Evolutionary conservation across 2,329 filamentous ascomycete genomes (phyloP).

Genomic region (Talaromyces sp.): DNA sequence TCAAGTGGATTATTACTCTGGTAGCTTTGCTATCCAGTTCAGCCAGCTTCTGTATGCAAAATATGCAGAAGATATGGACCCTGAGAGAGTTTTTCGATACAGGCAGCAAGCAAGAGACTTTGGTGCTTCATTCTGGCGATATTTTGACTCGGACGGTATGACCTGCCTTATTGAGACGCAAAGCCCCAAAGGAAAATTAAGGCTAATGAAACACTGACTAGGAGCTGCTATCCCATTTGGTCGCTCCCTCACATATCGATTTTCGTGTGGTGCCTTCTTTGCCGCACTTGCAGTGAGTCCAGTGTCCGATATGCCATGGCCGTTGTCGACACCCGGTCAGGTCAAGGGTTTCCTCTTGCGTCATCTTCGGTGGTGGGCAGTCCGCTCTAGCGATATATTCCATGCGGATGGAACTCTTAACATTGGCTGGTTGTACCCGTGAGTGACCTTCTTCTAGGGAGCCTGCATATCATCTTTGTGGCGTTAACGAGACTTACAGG

Average conservation of each 20-base stretch:
- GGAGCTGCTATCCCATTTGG: slow-evolving; percentile 58
- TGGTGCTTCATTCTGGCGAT: slow-evolving; percentile 49
- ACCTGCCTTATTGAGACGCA: background rate
- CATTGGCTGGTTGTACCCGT: slow-evolving; percentile 49
- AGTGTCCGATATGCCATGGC: slow-evolving; percentile 39
- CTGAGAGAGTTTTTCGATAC: slow-evolving; percentile 41
- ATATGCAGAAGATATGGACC: slow-evolving; percentile 48
- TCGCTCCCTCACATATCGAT: slow-evolving; percentile 55
- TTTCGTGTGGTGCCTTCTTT: slow-evolving; percentile 55
- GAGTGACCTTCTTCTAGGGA: background rate
- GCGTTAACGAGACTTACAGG: background rate
- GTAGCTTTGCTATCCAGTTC: slow-evolving; percentile 59
- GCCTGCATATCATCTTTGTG: background rate
- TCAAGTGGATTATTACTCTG: slow-evolving; percentile 58
- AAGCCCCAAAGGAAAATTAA: background rate
- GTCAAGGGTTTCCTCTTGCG: slow-evolving; percentile 55
- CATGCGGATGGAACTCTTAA: slow-evolving; percentile 54
- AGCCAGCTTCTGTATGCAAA: slow-evolving; percentile 52
- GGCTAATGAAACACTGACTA: slow-evolving; percentile 22
- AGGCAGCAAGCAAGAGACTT: slow-evolving; percentile 47
- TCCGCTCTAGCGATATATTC: slow-evolving; percentile 49
- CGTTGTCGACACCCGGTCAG: slow-evolving; percentile 42
- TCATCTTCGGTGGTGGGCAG: slow-evolving; percentile 56
- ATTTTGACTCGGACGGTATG: slow-evolving; percentile 52
- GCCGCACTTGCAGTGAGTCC: slow-evolving; percentile 50